Percentiles rank a stretch among this genome's conserved stretches.
Evolutionary conservation across 345 rosid genomes (phyloP).

Genomic region (Chamaenerion angustifolium): DNA sequence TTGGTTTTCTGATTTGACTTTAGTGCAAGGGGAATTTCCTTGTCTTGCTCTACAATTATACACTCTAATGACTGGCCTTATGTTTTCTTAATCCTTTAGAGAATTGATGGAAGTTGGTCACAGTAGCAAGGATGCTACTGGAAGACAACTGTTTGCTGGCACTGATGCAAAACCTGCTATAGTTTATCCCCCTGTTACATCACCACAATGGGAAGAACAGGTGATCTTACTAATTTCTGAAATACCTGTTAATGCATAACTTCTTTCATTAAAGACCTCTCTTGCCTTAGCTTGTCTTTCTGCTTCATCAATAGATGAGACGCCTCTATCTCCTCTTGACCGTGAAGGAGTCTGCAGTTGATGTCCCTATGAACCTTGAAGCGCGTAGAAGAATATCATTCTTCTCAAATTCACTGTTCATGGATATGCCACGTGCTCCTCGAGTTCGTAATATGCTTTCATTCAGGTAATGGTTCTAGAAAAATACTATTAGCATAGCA

Average conservation of each 20-base stretch:
- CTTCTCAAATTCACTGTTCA: conserved; percentile 84
- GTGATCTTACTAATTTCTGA: conserved; percentile 15
- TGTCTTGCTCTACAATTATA: conserved; percentile 46
- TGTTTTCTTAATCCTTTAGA: conserved; percentile 18
- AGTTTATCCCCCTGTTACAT: conserved; percentile 55
- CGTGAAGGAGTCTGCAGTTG: conserved; percentile 77
- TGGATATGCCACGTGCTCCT: conserved; percentile 98
- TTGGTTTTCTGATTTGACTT: neutral
- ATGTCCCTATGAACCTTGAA: conserved; percentile 88
- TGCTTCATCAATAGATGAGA: conserved; percentile 39
- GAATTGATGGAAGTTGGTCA: conserved; percentile 78
- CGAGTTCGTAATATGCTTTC: conserved; percentile 88
- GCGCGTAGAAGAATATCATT: conserved; percentile 90
- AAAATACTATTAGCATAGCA: neutral
- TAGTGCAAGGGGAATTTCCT: neutral
- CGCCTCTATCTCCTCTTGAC: conserved; percentile 87
- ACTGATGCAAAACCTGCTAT: conserved; percentile 80
- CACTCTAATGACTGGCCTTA: conserved; percentile 24
- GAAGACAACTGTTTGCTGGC: conserved; percentile 92
- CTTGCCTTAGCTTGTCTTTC: neutral
- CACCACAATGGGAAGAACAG: conserved; percentile 95
- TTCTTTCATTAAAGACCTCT: too few relatives aligned
- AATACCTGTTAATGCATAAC: neutral
- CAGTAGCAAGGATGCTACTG: conserved; percentile 82
- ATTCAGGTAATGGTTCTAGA: conserved; percentile 37